phyloP scores from a whole-genome alignment of 768 basidiomycete genomes.

The Hygrophorus pudorinus region DNA sequence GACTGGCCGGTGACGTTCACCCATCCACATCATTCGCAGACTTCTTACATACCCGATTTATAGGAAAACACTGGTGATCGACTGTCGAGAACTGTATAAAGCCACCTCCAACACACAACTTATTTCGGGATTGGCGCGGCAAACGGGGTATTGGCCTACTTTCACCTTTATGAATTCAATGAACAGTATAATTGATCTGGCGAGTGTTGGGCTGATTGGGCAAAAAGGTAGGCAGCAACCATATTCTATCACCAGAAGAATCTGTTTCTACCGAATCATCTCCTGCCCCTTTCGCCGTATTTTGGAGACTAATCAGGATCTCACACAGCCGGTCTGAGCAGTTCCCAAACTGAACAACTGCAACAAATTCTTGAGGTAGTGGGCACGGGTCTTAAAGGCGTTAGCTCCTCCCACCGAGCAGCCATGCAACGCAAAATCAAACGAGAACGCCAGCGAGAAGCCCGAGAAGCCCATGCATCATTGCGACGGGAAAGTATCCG shows the following conservation, averaged over 20 bases:
- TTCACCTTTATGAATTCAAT: constrained; percentile 80
- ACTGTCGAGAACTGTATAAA: constrained; percentile 69
- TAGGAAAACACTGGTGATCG: constrained; percentile 70
- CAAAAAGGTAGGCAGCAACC: constrained; percentile 57
- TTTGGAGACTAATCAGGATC: background rate
- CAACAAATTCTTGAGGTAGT: constrained; percentile 79
- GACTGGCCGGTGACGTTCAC: constrained; percentile 32
- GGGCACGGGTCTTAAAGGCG: constrained; percentile 56
- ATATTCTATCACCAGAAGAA: background rate
- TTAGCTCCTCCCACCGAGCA: constrained; percentile 40
- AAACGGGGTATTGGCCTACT: constrained; percentile 85
- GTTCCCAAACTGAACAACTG: constrained; percentile 71
- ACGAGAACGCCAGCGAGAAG: constrained; percentile 26
- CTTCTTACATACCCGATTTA: background rate
- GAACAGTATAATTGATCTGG: constrained; percentile 82
- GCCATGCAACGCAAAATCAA: constrained; percentile 29
- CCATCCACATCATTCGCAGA: background rate
- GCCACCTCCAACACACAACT: constrained; percentile 60
- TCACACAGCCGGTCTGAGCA: constrained; percentile 66
- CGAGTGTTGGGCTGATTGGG: constrained; percentile 87
- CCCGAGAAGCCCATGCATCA: constrained; percentile 28
- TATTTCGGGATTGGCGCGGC: constrained; percentile 57
- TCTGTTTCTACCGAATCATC: background rate
- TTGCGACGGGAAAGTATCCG: constrained; percentile 37
- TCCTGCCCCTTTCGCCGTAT: background rate